A percentile compares a stretch with the other conserved stretches of the same genome.
phyloP scores from a whole-genome alignment of 805 yeast species.

The Danielozyma ontarioensis region DNA sequence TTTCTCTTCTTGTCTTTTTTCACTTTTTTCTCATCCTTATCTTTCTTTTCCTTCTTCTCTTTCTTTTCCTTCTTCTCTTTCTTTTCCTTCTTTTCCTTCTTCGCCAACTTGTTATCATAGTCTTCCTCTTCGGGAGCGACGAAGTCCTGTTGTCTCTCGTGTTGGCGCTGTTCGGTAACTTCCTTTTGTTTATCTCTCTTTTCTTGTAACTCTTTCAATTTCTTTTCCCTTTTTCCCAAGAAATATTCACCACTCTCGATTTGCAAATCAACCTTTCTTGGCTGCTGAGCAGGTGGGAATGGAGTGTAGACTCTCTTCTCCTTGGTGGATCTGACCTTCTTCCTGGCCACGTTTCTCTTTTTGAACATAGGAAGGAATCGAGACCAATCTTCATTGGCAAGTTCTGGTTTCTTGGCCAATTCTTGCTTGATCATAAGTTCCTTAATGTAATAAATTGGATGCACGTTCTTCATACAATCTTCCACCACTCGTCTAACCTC shows the following conservation, averaged over 20 bases:
- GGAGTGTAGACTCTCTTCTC: slow-evolving; percentile 88
- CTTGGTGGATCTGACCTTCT: slow-evolving; percentile 69
- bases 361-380: slow-evolving; percentile 94
- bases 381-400: slow-evolving; percentile 95
- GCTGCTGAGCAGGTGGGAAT: slow-evolving; percentile 96
- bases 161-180: slow-evolving; percentile 57
- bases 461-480: slow-evolving; percentile 94
- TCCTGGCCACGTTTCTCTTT: slow-evolving; percentile 92
- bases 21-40: slow-evolving; percentile 16
- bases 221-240: slow-evolving; percentile 81
- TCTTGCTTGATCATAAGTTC: slow-evolving; percentile 97
- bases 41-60: slow-evolving; percentile 16
- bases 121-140: slow-evolving; percentile 79
- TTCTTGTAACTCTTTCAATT: slow-evolving; percentile 61
- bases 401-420: slow-evolving; percentile 88
- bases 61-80: slow-evolving; percentile 19
- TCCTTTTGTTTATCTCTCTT: slow-evolving; percentile 76
- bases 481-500: slow-evolving; percentile 91
- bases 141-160: slow-evolving; percentile 71
- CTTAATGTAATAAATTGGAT: slow-evolving; percentile 96
- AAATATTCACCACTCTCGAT: slow-evolving; percentile 98
- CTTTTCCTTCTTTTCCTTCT: slow-evolving; percentile 11
- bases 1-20: slow-evolving; percentile 14
- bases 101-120: slow-evolving; percentile 38
- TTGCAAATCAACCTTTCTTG: slow-evolving; percentile 94